Evolutionary conservation across 495 filamentous ascomycete genomes (phyloP).

Genomic region (Daldinia childiae): DNA sequence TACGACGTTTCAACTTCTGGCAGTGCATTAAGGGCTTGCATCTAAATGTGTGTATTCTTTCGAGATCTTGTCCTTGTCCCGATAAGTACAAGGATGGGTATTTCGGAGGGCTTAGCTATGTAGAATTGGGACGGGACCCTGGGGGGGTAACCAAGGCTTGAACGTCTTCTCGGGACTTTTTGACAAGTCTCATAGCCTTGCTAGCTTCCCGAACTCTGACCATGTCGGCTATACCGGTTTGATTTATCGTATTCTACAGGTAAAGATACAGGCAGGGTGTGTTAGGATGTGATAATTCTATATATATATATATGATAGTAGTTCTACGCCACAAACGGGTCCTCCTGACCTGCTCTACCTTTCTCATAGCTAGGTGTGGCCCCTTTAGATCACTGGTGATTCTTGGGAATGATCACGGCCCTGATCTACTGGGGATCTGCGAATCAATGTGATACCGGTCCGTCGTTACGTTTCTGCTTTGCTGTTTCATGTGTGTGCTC

Average conservation of each 20-base stretch:
- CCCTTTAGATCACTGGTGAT: not conserved
- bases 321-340: not conserved
- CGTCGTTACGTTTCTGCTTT: slow-evolving; percentile 25
- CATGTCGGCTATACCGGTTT: slow-evolving; percentile 15
- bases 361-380: not conserved
- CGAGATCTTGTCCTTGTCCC: not conserved
- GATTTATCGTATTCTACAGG: not conserved
- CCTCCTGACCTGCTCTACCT: not conserved
- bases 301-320: no score
- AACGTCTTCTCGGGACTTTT: not conserved
- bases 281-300: no score
- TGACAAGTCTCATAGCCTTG: slow-evolving; percentile 17
- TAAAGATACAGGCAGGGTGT: no score
- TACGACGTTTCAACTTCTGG: slow-evolving; percentile 17
- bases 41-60: not conserved
- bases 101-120: not conserved
- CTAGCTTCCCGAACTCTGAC: slow-evolving; percentile 7
- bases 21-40: slow-evolving; percentile 14
- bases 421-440: slow-evolving; percentile 33
- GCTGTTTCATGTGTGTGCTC: slow-evolving; percentile 27
- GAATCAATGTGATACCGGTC: slow-evolving; percentile 38
- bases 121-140: not conserved
- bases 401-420: not conserved
- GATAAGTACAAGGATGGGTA: not conserved
- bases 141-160: not conserved